Percentiles rank a stretch among this genome's conserved stretches.
Evolutionary conservation across 176 grass and related monocot genomes (phyloP).

Genomic region (Lolium perenne): DNA sequence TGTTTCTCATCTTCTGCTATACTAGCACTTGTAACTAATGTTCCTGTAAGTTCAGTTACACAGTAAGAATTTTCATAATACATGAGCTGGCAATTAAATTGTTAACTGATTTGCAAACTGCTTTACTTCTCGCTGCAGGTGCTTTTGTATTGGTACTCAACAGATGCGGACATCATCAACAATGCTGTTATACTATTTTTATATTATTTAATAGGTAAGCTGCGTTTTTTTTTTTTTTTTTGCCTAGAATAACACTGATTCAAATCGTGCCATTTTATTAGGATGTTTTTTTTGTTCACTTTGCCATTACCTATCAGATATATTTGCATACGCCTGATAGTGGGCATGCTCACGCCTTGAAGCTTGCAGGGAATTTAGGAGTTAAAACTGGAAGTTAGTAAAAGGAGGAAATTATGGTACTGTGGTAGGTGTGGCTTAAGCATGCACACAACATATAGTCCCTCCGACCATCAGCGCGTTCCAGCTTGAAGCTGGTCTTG

Average conservation of each 20-base stretch:
- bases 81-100: constrained; percentile 18
- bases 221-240: constrained; percentile 22
- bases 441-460: neutral
- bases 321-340: constrained; percentile 26
- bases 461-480: neutral
- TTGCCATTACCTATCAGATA: constrained; percentile 17
- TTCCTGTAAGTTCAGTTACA: constrained; percentile 81
- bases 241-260: constrained; percentile 12
- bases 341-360: constrained; percentile 16
- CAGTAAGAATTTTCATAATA: constrained; percentile 28
- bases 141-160: constrained; percentile 72
- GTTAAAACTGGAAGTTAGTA: neutral
- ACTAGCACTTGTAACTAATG: constrained; percentile 86
- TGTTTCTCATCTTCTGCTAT: constrained; percentile 92
- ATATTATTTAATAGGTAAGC: constrained; percentile 94
- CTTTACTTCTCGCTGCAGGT: constrained; percentile 55
- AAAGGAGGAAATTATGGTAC: constrained; percentile 8
- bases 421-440: constrained; percentile 21
- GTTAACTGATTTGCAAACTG: constrained; percentile 23
- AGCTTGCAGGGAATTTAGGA: constrained; percentile 32
- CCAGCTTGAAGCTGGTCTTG: constrained; percentile 12
- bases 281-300: neutral
- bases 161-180: constrained; percentile 54
- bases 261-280: constrained; percentile 17
- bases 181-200: constrained; percentile 82